A percentile compares a stretch with the other conserved stretches of the same genome.
These are phyloP conservation scores for Suillus bovinus DNA, from an alignment of 768 basidiomycete genomes.

Conservation along the genomic window DNA sequence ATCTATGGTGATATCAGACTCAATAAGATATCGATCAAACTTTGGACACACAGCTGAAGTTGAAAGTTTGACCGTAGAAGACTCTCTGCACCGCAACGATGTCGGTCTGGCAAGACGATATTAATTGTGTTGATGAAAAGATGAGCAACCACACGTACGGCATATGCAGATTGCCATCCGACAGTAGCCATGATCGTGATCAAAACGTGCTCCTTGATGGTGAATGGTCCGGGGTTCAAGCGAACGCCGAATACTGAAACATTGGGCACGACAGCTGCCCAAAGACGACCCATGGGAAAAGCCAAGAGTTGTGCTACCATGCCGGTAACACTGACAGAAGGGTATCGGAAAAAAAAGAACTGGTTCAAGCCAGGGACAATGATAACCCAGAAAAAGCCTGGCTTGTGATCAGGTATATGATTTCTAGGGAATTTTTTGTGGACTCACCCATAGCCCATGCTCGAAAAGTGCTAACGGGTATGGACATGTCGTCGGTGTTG, in stretches of 20 bases:
- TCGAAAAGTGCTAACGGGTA: conserved; percentile 38
- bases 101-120: conserved; percentile 33
- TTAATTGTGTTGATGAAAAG: conserved; percentile 18
- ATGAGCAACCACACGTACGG: neutral
- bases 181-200: conserved; percentile 69
- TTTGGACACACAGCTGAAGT: conserved; percentile 29
- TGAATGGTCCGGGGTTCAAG: conserved; percentile 45
- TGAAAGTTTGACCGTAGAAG: conserved; percentile 42
- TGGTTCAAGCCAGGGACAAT: conserved; percentile 68
- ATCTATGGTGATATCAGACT: neutral
- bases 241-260: conserved; percentile 29
- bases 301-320: conserved; percentile 46
- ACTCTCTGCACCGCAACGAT: conserved; percentile 47
- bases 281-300: conserved; percentile 40
- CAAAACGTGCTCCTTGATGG: conserved; percentile 69
- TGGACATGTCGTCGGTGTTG: conserved; percentile 47
- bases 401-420: neutral
- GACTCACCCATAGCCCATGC: conserved; percentile 38
- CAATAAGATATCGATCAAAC: neutral
- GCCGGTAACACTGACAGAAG: conserved; percentile 30
- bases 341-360: conserved; percentile 68
- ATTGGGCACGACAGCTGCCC: conserved; percentile 53
- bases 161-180: conserved; percentile 14
- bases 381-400: conserved; percentile 51
- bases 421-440: neutral